Base-by-base conservation (phyloP, 768 basidiomycete genomes). In the Naganishia friedmannii region DNA sequence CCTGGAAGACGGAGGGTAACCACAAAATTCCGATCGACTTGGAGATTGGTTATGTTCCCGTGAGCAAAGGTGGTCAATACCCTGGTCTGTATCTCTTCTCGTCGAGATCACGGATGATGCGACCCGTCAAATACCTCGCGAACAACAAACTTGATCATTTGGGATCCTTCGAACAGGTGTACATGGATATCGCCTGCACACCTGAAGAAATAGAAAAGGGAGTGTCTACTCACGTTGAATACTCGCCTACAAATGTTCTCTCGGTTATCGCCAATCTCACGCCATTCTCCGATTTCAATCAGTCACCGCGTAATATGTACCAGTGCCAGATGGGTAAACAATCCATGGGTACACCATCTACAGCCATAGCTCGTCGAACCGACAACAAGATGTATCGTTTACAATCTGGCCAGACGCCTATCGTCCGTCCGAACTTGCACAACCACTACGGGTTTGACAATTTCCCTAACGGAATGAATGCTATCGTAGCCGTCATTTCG, bases 291-390 rank as follows among this genome's bases (percentile, higher is more conserved):
- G 95, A 99, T 82, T 99, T 98, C 83, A 99, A 99, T 81, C 96
- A 98, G 84, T 90, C 77, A 45, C 83, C 92, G 72, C 76, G 86
- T 70, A 75, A 82, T 75, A 93, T 93, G 68, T 93, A 93, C 76
- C 90, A 95, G 79, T 96, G 93, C 67, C 80, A 98, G 89, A 99
- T 99, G 96, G 93, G 94, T 80, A 99, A 99, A 84, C 96, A 99
- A 87, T 90, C 92, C 1, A 99, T 99, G 96, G 96, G 96, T 31
- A 98, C 96, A 23, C 95, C 96, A 1, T 89, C 93, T 37, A 97
- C 94, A 1, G 90, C 93, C 6, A 80, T 98, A 48, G 86, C 87
- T 75, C 92, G 93, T 77, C 87, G 96, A 70, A 98, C 96, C 12
- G 96, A 99, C 82, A 98, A 98, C 84, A 99, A 98, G 82, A 87